These are phyloP conservation scores for Alternaria solani DNA, from an alignment of 2,329 filamentous ascomycete genomes.

Conservation along the genomic window DNA sequence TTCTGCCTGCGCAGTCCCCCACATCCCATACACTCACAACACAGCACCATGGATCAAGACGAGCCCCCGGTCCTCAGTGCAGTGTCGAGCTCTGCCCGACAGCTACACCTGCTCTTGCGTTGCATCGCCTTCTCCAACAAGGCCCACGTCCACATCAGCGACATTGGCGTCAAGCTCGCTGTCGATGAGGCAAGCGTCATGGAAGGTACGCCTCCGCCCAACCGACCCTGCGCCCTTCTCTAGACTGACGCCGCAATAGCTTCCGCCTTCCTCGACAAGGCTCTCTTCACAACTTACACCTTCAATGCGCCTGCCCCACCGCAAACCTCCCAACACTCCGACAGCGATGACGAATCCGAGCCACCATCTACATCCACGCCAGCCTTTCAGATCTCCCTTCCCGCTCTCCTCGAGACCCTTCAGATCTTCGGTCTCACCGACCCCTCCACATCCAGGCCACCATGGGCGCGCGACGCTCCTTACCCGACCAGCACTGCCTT, in stretches of 20 bases:
- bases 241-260: conserved; percentile 54
- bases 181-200: conserved; percentile 89
- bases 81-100: conserved; percentile 78
- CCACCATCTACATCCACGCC: conserved; percentile 57
- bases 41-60: conserved; percentile 40
- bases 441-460: conserved; percentile 48
- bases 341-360: conserved; percentile 47
- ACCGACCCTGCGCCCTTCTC: neutral
- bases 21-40: conserved; percentile 3
- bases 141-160: conserved; percentile 77
- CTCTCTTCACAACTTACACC: conserved; percentile 85
- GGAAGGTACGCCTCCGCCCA: conserved; percentile 69
- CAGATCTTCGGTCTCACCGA: conserved; percentile 85
- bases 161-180: conserved; percentile 85
- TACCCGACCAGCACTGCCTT: conserved; percentile 75
- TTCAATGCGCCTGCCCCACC: conserved; percentile 64
- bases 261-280: conserved; percentile 84
- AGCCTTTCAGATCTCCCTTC: conserved; percentile 85
- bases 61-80: conserved; percentile 71
- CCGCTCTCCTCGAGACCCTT: conserved; percentile 88
- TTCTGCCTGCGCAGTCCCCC: conserved; percentile 13
- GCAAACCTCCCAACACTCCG: conserved; percentile 44
- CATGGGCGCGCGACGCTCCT: conserved; percentile 52
- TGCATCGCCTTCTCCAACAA: conserved; percentile 69
- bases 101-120: conserved; percentile 71